Conservation (phyloP, 2,329 filamentous ascomycete genomes). For the Sclerotiophoma versabilis region DNA sequence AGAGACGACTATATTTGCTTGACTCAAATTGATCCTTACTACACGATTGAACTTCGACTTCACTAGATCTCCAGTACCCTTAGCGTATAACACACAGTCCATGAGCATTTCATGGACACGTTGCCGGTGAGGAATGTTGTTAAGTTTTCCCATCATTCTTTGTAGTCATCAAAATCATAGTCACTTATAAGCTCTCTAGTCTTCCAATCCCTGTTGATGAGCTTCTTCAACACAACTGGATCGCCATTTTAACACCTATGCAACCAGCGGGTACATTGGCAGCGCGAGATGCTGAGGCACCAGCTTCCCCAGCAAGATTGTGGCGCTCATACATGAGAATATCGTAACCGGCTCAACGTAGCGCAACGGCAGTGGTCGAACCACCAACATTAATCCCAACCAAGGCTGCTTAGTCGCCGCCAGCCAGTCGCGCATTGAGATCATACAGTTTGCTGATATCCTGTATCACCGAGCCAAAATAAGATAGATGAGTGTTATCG, state of each 20-base stretch:
- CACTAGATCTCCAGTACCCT: constrained; percentile 62
- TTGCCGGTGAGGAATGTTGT: constrained; percentile 74
- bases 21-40: constrained; percentile 53
- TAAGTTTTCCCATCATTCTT: constrained; percentile 66
- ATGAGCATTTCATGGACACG: constrained; percentile 73
- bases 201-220: constrained; percentile 74
- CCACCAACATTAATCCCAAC: constrained; percentile 63
- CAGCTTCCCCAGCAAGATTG: constrained; percentile 72
- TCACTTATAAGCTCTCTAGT: constrained; percentile 71
- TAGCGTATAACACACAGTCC: constrained; percentile 61
- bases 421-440: constrained; percentile 17
- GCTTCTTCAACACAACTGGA: constrained; percentile 68
- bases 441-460: constrained; percentile 6
- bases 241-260: constrained; percentile 71
- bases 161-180: constrained; percentile 69
- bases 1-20: too few relatives aligned
- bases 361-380: constrained; percentile 58
- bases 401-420: constrained; percentile 39
- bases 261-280: constrained; percentile 73
- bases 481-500: too few relatives aligned
- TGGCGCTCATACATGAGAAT: constrained; percentile 71
- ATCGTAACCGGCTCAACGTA: constrained; percentile 61
- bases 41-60: constrained; percentile 64
- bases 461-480: too few relatives aligned
- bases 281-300: constrained; percentile 60